These are phyloP conservation scores for Candida ipomoeae DNA, from an alignment of 805 yeast species.

Conservation along the genomic window DNA sequence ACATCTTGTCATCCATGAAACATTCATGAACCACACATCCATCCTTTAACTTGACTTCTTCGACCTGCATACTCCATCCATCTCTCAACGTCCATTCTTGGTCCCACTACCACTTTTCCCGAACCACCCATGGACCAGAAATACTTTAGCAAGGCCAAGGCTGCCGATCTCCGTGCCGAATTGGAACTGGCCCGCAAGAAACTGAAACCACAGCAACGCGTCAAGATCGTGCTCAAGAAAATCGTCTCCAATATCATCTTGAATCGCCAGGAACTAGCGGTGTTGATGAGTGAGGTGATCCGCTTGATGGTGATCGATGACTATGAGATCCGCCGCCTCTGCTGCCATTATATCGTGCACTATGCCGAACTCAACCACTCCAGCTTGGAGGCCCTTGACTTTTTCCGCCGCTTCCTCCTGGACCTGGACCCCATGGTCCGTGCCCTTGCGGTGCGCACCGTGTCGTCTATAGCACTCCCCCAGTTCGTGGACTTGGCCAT, in stretches of 20 bases:
- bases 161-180: constrained; percentile 39
- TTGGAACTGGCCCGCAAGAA: constrained; percentile 41
- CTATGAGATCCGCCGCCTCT: constrained; percentile 64
- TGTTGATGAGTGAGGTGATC: constrained; percentile 60
- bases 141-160: constrained; percentile 36
- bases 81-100: not conserved
- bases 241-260: constrained; percentile 79
- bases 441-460: constrained; percentile 59
- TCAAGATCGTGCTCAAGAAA: constrained; percentile 51
- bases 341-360: constrained; percentile 60
- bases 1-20: too few relatives aligned
- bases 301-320: constrained; percentile 53
- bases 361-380: constrained; percentile 59
- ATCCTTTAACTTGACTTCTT: too few relatives aligned
- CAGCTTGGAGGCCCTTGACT: constrained; percentile 53
- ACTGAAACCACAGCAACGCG: constrained; percentile 35
- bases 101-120: too few relatives aligned
- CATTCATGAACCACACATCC: too few relatives aligned
- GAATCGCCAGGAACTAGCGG: constrained; percentile 73
- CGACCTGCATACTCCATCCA: too few relatives aligned
- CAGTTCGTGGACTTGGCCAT: constrained; percentile 49
- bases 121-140: constrained; percentile 19
- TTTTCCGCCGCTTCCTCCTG: constrained; percentile 49
- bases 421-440: constrained; percentile 47
- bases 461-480: constrained; percentile 54